Conservation (phyloP, 1,284 basidiomycete species). For the Cryptococcus depauperatus region DNA sequence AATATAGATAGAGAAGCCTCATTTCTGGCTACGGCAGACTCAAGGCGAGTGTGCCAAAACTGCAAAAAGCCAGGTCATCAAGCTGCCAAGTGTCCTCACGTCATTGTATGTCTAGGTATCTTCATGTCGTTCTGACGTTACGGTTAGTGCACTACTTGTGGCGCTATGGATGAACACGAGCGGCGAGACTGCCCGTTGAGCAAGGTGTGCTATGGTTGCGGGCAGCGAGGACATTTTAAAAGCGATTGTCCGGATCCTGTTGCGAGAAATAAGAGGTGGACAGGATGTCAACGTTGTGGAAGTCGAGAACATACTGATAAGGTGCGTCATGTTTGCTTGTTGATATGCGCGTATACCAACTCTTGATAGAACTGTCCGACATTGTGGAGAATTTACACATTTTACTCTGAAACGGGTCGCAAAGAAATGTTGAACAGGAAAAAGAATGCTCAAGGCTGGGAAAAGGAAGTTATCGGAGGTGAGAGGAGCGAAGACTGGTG, state of each 20-base stretch:
- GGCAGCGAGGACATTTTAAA: constrained; percentile 76
- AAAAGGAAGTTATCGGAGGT: constrained; percentile 34
- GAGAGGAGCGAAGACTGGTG: constrained; percentile 50
- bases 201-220: constrained; percentile 76
- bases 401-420: constrained; percentile 56
- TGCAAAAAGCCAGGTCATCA: constrained; percentile 39
- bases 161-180: constrained; percentile 72
- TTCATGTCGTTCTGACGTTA: not conserved
- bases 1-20: constrained; percentile 24
- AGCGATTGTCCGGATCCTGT: constrained; percentile 67
- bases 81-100: constrained; percentile 28
- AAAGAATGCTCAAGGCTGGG: constrained; percentile 25
- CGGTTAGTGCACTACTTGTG: constrained; percentile 73
- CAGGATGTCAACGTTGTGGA: constrained; percentile 68
- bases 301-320: constrained; percentile 56
- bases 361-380: constrained; percentile 67
- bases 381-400: constrained; percentile 78
- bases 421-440: constrained; percentile 46
- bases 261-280: constrained; percentile 28
- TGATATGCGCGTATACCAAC: not conserved
- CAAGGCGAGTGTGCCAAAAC: constrained; percentile 33
- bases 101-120: constrained; percentile 23
- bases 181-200: constrained; percentile 75
- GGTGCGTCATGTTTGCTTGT: not conserved
- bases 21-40: constrained; percentile 37